Evolutionary conservation across 371 early-diverging fungal species (phyloP).

Genomic region (Mucor piriformis): DNA sequence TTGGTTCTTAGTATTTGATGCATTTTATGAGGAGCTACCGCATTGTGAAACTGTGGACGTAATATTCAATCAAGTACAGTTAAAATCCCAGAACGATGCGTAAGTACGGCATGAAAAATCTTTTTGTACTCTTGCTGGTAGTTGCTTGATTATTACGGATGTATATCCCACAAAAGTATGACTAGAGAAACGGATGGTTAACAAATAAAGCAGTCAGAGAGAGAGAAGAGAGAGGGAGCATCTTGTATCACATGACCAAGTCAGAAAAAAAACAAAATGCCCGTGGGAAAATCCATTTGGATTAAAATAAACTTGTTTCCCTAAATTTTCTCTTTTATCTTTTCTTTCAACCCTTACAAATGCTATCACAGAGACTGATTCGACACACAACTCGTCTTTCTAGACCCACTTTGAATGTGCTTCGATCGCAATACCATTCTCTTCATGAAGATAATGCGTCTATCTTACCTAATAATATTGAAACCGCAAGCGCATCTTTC

Average conservation of each 20-base stretch:
- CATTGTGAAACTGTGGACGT: too few species aligned
- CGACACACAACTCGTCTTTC: constrained; percentile 9
- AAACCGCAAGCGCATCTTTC: constrained; percentile 81
- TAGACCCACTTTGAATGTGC: constrained; percentile 3
- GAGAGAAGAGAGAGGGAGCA: too few species aligned
- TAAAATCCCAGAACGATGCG: too few species aligned
- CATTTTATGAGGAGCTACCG: too few species aligned
- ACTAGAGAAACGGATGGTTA: too few species aligned
- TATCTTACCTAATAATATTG: constrained; percentile 60
- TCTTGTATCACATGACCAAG: not conserved
- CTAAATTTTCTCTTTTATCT: not conserved
- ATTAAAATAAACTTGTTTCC: constrained; percentile 2
- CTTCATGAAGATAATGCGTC: constrained; percentile 46
- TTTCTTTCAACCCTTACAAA: not conserved
- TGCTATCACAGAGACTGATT: constrained; percentile 19
- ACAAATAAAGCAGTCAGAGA: too few species aligned
- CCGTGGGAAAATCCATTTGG: constrained; percentile 24
- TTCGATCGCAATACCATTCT: constrained; percentile 33
- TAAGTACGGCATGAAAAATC: too few species aligned
- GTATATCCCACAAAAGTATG: not conserved
- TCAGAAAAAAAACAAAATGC: not conserved
- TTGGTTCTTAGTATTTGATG: too few species aligned
- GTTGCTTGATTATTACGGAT: too few species aligned
- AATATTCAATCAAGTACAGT: too few species aligned
- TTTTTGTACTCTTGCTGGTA: too few species aligned